Evolutionary conservation across 768 basidiomycete genomes (phyloP).

Genomic region (Trametes punicea): DNA sequence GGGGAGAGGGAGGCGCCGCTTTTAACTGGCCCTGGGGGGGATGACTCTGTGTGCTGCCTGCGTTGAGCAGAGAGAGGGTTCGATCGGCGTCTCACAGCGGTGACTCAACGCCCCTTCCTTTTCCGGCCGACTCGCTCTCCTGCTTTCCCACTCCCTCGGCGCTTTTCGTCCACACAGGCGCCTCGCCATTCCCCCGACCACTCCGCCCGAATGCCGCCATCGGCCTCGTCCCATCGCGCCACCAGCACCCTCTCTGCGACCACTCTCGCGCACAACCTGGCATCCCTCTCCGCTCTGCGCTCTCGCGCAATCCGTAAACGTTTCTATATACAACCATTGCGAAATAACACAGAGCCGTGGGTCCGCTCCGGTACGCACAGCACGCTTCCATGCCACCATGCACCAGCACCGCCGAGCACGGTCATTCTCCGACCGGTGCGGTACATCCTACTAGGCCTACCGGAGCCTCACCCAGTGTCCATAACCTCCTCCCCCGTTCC

Average conservation of each 20-base stretch:
- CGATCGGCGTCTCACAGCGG: conserved; percentile 13
- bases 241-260: background rate
- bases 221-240: background rate
- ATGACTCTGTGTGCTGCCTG: background rate
- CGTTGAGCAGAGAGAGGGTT: background rate
- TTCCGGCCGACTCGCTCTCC: conserved; percentile 19
- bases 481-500: conserved; percentile 53
- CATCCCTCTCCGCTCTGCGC: background rate
- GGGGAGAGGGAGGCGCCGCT: conserved; percentile 29
- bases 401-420: background rate
- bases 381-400: background rate
- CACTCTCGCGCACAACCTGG: background rate
- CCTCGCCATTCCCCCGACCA: background rate
- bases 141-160: conserved; percentile 13
- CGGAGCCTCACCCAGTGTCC: conserved; percentile 67
- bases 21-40: conserved; percentile 34
- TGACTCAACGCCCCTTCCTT: conserved; percentile 23
- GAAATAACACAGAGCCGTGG: background rate
- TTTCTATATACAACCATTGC: conserved; percentile 1
- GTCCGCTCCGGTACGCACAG: background rate
- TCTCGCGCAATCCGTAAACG: conserved; percentile 1
- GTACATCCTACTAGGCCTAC: conserved; percentile 3
- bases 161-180: background rate
- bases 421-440: conserved; percentile 11
- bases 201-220: conserved; percentile 2